Evolutionary conservation across 116 monocot genomes (phyloP), one percentile per base, ranked within the genome.

Genomic region (Cymodocea nodosa): DNA sequence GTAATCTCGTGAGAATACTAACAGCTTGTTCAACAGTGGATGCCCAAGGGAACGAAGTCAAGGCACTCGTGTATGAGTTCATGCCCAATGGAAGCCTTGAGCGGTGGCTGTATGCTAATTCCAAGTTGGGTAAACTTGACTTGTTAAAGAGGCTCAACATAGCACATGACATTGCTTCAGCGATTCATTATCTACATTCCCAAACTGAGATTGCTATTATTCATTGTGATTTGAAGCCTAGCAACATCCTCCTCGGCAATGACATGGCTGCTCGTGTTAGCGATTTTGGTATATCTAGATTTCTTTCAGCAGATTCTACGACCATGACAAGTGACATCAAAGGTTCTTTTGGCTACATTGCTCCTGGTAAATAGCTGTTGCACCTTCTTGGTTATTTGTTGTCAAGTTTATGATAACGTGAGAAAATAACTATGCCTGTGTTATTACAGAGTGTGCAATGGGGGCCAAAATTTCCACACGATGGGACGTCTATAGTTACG

Each of bases 141-240:
- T 16, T 89, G 4, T 0, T 35, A 4, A 69, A 85, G 19, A 79
- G 79, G 52, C 8, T 89, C 10, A 62, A 71, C 25, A 71, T 79
- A 60, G 70, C 74, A 14, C 56, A 67, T 16, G 70, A 79, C 51
- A 70, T 79, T 22, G 79, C 74, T 23, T 64, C 56, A 19, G 79
- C 75, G 16, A 5, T 79, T 13, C 50, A 71, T 17, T 79, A 79
- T 49, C 79, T 79, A 17, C 79, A 79, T 22, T 50, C 66, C 25
- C 15, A 55, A n/a, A 36, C 25, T 50, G 54, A 60, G 2, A 25
- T 39, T 6, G 52, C 74, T 11, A 19, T 79, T 5, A 63, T 80
- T 36, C 75, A 75, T 59, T 56, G 80, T 50, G 75, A 80, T 64
- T 24, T 80, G n/a, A 80, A 80, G n/a, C n/a, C n/a, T n/a, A n/a